A percentile compares a stretch with the other conserved stretches of the same genome.
phyloP scores from a whole-genome alignment of 202 grass and related monocot genomes.

The Brachypodium distachyon region DNA sequence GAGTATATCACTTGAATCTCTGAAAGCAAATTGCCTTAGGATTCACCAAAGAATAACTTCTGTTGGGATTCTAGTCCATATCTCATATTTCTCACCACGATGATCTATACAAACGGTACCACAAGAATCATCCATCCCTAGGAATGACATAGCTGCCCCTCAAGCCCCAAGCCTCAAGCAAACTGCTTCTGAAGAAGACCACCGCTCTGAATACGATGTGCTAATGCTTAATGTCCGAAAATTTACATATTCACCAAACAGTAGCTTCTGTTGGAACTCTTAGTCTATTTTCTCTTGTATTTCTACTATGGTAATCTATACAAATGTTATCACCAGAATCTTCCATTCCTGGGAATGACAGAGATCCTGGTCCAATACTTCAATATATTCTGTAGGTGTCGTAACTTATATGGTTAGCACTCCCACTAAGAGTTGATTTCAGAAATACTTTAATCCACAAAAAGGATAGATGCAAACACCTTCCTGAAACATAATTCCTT shows the following conservation, averaged over 20 bases:
- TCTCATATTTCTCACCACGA: too few species aligned
- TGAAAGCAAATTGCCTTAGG: too few species aligned
- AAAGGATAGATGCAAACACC: neutral
- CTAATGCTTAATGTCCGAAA: neutral
- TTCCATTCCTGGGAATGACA: neutral
- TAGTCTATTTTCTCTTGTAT: neutral
- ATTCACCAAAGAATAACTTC: too few species aligned
- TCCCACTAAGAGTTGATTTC: too few species aligned
- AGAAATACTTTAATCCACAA: neutral
- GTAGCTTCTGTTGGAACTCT: neutral
- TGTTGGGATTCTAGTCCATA: too few species aligned
- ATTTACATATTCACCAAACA: slow-evolving; percentile 2
- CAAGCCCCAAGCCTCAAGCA: too few species aligned
- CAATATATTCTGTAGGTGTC: neutral
- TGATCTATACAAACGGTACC: too few species aligned
- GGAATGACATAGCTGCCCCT: too few species aligned
- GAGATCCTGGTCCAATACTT: neutral
- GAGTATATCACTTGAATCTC: too few species aligned
- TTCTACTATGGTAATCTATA: neutral
- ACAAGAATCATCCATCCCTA: too few species aligned
- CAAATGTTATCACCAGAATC: neutral
- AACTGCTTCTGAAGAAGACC: neutral
- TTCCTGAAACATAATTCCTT: slow-evolving; percentile 7
- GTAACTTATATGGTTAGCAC: neutral
- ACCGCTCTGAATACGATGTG: neutral